Evolutionary conservation across 768 basidiomycete species (phyloP).

Genomic region (Boletus huronensis): DNA sequence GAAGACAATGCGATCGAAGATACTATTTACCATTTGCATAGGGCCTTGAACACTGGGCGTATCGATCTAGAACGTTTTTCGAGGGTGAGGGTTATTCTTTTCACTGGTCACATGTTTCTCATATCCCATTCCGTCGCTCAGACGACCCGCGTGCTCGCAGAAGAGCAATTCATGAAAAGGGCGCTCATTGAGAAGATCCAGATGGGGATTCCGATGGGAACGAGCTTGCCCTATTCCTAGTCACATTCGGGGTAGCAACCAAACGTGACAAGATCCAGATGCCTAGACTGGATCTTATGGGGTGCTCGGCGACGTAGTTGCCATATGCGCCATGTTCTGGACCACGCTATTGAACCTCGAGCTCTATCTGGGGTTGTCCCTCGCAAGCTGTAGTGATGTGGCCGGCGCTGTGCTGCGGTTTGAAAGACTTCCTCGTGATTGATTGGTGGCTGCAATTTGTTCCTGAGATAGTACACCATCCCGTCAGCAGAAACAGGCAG

Average conservation of each 20-base stretch:
- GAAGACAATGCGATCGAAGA: slow-evolving; percentile 99
- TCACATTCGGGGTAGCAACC: slow-evolving; percentile 37
- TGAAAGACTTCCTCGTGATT: slow-evolving; percentile 20
- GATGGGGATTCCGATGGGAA: slow-evolving; percentile 51
- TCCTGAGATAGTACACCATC: slow-evolving; percentile 24
- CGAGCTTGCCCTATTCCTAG: slow-evolving; percentile 37
- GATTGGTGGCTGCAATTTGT: slow-evolving; percentile 27
- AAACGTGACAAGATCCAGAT: slow-evolving; percentile 24
- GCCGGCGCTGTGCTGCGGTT: slow-evolving; percentile 23
- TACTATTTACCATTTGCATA: slow-evolving; percentile 93
- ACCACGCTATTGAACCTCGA: slow-evolving; percentile 19
- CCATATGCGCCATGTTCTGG: slow-evolving; percentile 37
- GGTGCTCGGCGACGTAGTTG: slow-evolving; percentile 36
- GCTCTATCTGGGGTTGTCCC: slow-evolving; percentile 24
- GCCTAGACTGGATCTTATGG: slow-evolving; percentile 23
- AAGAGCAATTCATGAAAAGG: slow-evolving; percentile 97
- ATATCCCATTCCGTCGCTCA: slow-evolving; percentile 31
- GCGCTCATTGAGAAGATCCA: slow-evolving; percentile 92
- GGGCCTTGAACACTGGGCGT: slow-evolving; percentile 85
- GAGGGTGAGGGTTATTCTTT: slow-evolving; percentile 53
- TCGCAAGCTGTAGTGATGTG: slow-evolving; percentile 13
- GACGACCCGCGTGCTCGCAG: slow-evolving; percentile 82
- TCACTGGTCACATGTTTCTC: slow-evolving; percentile 15
- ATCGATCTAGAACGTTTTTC: slow-evolving; percentile 95
- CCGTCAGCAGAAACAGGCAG: slow-evolving; percentile 26